Conservation (phyloP, 2,329 filamentous ascomycete genomes). For the Macrophomina phaseolina region DNA sequence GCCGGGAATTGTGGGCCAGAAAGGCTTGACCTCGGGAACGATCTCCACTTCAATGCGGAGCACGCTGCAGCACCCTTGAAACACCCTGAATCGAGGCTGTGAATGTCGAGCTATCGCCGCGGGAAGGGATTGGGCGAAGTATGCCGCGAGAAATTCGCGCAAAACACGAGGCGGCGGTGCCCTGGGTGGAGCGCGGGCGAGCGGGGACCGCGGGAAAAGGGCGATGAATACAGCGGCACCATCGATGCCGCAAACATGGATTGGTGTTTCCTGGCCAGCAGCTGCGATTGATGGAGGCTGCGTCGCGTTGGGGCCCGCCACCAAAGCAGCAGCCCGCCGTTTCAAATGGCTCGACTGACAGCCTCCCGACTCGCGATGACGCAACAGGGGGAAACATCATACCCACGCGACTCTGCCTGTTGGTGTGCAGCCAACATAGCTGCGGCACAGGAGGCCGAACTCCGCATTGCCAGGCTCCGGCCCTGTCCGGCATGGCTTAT, state of each 20-base stretch:
- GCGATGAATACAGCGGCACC: background rate
- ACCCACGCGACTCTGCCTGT: background rate
- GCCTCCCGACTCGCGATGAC: background rate
- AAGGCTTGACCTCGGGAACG: conserved; percentile 17
- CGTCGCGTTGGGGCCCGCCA: background rate
- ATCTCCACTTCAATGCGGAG: background rate
- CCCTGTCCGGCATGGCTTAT: background rate
- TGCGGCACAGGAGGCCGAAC: too few species aligned
- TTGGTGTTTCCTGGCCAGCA: background rate
- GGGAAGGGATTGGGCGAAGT: background rate
- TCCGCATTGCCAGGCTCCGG: background rate
- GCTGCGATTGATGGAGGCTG: background rate
- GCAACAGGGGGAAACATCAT: background rate
- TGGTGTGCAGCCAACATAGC: background rate
- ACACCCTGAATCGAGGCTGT: background rate
- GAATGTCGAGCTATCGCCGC: background rate
- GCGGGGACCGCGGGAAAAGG: background rate
- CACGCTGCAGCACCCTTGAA: background rate
- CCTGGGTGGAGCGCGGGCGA: background rate
- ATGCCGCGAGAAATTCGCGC: conserved; percentile 21
- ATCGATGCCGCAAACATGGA: background rate
- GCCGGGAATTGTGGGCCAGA: background rate
- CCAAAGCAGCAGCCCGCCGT: background rate
- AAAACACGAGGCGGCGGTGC: conserved; percentile 10
- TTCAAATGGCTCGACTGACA: background rate